phyloP scores from a whole-genome alignment of 176 grass and related monocot species.

The Carex kokanica region DNA sequence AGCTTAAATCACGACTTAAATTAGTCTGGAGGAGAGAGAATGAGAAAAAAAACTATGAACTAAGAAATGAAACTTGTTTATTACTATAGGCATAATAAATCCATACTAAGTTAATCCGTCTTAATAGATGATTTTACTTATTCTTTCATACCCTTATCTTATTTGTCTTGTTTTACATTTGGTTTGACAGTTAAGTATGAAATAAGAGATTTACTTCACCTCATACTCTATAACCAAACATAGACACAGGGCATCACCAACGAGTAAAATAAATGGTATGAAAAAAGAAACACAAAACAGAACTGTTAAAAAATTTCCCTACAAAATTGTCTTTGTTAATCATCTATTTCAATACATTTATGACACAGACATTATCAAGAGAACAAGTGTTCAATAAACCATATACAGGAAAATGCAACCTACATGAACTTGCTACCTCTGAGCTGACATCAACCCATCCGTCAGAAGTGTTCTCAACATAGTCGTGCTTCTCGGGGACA shows the following conservation, averaged over 20 bases:
- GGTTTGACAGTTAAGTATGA: too few relatives aligned
- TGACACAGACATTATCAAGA: slow-evolving; percentile 39
- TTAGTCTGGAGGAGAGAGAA: too few relatives aligned
- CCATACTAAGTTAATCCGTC: too few relatives aligned
- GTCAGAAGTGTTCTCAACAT: slow-evolving; percentile 38
- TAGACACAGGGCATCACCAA: not conserved
- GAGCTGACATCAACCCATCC: slow-evolving; percentile 42
- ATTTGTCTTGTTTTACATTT: too few relatives aligned
- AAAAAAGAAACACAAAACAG: not conserved
- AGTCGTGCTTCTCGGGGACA: slow-evolving; percentile 38
- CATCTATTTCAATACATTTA: slow-evolving; percentile 47
- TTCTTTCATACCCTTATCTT: too few relatives aligned
- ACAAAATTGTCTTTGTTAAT: slow-evolving; percentile 15
- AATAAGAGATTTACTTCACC: too few relatives aligned
- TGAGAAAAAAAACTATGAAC: too few relatives aligned
- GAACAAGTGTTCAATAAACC: slow-evolving; percentile 44
- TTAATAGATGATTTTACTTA: too few relatives aligned
- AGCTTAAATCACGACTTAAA: too few relatives aligned
- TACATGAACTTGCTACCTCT: slow-evolving; percentile 41
- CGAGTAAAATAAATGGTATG: not conserved
- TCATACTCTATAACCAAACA: too few relatives aligned
- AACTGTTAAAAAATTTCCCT: not conserved
- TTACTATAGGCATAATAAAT: too few relatives aligned
- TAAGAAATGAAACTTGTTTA: too few relatives aligned
- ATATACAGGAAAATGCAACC: slow-evolving; percentile 39